Evolutionary conservation across 169 alveolate genomes (phyloP).

Genomic region (Plasmodium berghei): DNA sequence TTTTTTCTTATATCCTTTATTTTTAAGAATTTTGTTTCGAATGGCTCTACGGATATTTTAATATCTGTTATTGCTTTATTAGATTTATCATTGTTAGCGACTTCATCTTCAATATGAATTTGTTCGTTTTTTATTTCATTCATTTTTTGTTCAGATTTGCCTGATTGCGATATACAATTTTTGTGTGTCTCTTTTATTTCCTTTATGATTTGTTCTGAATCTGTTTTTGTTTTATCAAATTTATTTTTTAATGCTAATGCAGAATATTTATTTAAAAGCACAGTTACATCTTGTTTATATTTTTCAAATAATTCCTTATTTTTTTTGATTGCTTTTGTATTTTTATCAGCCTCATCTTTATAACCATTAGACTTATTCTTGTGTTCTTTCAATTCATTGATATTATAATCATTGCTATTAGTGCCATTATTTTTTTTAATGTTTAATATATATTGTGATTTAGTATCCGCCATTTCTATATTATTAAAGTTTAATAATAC

Average conservation of each 20-base stretch:
- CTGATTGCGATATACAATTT: not conserved
- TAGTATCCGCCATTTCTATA: slow-evolving; percentile 2
- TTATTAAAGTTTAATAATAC: not conserved
- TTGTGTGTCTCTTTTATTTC: not conserved
- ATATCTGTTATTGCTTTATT: not conserved
- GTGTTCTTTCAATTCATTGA: not conserved
- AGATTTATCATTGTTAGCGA: not conserved
- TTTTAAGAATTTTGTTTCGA: not conserved
- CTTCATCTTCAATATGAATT: not conserved
- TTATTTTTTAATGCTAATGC: slow-evolving; percentile 6
- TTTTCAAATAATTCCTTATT: not conserved
- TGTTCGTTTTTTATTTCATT: not conserved
- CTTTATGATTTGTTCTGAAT: not conserved
- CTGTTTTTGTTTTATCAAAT: not conserved
- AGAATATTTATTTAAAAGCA: not conserved
- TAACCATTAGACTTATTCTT: not conserved
- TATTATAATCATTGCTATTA: not conserved
- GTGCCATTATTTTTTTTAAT: not conserved
- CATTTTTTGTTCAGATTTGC: not conserved
- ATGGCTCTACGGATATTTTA: not conserved
- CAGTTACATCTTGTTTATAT: not conserved
- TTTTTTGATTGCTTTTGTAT: not conserved
- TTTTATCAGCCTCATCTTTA: not conserved
- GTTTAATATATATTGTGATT: not conserved
- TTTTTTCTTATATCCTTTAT: not conserved